These are phyloP conservation scores for Coelastrella sp. DNA, from an alignment of 139 green algal genomes.

Conservation along the genomic window DNA sequence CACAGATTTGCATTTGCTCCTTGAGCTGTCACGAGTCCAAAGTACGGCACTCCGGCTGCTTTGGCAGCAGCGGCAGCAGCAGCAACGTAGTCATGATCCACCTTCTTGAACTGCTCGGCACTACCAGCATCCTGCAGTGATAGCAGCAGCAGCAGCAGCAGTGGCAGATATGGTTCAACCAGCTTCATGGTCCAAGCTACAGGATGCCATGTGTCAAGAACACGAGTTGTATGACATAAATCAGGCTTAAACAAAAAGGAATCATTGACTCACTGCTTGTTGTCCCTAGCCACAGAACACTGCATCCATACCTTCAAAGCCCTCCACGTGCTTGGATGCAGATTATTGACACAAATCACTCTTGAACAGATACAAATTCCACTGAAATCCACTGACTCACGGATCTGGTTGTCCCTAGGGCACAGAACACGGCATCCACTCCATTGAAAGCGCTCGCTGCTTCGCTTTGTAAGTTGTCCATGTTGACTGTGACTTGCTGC, in stretches of 20 bases:
- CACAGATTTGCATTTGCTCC: constrained; percentile 47
- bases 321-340: too few species aligned
- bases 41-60: constrained; percentile 48
- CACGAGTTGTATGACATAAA: too few species aligned
- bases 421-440: constrained; percentile 5
- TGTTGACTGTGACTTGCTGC: not conserved
- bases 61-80: constrained; percentile 60
- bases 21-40: constrained; percentile 36
- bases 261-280: too few species aligned
- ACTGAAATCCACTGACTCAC: not conserved
- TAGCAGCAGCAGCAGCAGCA: not conserved
- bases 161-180: not conserved
- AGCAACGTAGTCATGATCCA: constrained; percentile 74
- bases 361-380: too few species aligned
- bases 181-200: too few species aligned
- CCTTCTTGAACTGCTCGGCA: constrained; percentile 68
- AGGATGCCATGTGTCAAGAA: too few species aligned
- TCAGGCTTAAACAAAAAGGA: too few species aligned
- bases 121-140: constrained; percentile 59
- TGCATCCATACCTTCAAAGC: too few species aligned
- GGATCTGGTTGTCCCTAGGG: not conserved
- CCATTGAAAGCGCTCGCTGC: not conserved
- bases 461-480: not conserved
- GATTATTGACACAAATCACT: too few species aligned
- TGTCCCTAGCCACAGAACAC: too few species aligned